Conservation (phyloP, 2,329 filamentous ascomycete species). For the Diaporthe citriasiana region DNA sequence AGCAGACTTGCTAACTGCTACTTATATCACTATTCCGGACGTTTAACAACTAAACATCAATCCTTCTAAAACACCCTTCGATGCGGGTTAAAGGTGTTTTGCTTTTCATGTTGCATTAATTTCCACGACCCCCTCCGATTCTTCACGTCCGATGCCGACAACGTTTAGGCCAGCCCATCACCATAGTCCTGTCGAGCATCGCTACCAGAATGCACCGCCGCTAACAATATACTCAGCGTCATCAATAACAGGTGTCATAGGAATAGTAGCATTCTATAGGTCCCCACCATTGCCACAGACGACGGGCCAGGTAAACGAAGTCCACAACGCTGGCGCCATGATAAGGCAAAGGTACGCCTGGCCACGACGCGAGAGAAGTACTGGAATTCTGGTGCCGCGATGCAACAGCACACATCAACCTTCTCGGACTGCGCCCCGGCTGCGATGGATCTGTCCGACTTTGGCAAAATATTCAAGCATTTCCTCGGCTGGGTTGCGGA, state of each 20-base stretch:
- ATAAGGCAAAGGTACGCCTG: conserved; percentile 18
- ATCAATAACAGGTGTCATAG: conserved; percentile 4
- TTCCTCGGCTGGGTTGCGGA: conserved; percentile 19
- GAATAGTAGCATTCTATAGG: background rate
- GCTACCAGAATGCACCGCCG: conserved; percentile 16
- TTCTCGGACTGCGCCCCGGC: background rate
- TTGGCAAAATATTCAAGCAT: background rate
- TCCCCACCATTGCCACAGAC: background rate
- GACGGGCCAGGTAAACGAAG: conserved; percentile 19
- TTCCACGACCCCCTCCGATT: too few species aligned
- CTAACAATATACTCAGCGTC: conserved; percentile 8
- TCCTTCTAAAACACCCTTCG: too few species aligned
- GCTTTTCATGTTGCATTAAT: too few species aligned
- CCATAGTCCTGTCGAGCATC: conserved; percentile 25
- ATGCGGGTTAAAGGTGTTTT: too few species aligned
- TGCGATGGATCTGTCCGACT: conserved; percentile 11
- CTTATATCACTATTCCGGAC: too few species aligned
- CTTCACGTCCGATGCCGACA: too few species aligned
- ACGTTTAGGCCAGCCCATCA: background rate
- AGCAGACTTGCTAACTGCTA: too few species aligned
- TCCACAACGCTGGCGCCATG: conserved; percentile 17
- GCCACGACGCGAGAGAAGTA: conserved; percentile 5
- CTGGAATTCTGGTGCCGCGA: conserved; percentile 14
- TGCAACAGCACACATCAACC: conserved; percentile 16
- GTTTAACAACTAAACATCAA: too few species aligned